Conservation (phyloP, 75 land plant species). For the Adiantum capillusveneris region DNA sequence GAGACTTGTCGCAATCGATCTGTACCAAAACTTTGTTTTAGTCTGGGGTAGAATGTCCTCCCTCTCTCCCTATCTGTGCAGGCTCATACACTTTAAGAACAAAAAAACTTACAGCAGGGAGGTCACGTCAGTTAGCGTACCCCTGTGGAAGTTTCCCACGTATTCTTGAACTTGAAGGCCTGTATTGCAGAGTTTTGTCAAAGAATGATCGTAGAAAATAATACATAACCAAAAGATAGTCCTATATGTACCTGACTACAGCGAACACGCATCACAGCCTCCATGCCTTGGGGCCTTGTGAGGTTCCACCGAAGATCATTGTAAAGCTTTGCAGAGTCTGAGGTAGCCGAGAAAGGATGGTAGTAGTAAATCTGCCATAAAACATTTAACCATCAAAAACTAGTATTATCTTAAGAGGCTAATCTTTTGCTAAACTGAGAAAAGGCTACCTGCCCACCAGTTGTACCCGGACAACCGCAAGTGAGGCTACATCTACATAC, state of each 20-base stretch:
- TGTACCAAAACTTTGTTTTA: conserved; percentile 26
- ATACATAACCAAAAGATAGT: no score
- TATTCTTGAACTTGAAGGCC: conserved; percentile 98
- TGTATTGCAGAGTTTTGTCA: no score
- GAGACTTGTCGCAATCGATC: conserved; percentile 98
- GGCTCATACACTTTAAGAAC: no score
- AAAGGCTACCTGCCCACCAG: conserved; percentile 99
- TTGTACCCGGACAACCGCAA: conserved; percentile 88
- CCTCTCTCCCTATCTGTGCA: no score
- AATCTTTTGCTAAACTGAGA: no score
- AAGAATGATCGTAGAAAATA: no score
- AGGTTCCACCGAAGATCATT: conserved; percentile 98
- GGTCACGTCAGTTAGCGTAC: conserved; percentile 92
- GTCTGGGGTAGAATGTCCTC: no score
- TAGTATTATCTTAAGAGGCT: no score
- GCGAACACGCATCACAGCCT: conserved; percentile 98
- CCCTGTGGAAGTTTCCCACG: conserved; percentile 85
- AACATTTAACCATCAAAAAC: no score
- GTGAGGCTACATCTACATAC: conserved; percentile 86
- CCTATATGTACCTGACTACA: conserved; percentile 77
- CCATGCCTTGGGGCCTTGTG: conserved; percentile 94
- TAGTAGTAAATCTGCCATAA: conserved; percentile 77
- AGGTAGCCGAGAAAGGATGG: conserved; percentile 70
- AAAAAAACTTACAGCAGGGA: conserved; percentile 75
- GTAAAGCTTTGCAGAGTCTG: conserved; percentile 92